Evolutionary conservation across 768 basidiomycete genomes (phyloP), one percentile per base, ranked within the genome.

Genomic region (Auriscalpium vulgare): DNA sequence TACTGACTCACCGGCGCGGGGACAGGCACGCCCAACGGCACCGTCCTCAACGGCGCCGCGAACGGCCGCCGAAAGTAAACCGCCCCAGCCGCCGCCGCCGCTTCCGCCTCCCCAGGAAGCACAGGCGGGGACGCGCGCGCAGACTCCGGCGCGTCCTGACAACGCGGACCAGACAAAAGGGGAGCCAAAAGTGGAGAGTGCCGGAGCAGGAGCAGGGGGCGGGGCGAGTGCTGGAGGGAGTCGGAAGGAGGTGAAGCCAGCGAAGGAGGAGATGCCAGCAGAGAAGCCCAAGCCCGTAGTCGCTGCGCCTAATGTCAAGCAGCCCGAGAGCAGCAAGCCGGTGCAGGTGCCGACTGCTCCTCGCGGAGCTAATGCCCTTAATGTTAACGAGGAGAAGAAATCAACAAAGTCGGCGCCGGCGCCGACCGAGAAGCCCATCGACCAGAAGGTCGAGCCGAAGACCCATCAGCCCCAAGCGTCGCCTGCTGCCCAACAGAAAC

Each of bases 1-100:
- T 53, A 50, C 61, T 62, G 56, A 62, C 51, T 55, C 51, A 17
- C 37, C 53, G 29, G 50, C 4, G 36, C 10, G n/a, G 4, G 50
- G 13, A 37, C 45, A 48, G 29, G 38, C 16, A 23, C 46, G 17
- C 43, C 53, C 45, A 37, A 36, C 53, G 36, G 17, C 53, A 37
- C 53, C 53, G 40, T 17, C 43, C n/a, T 34, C 51, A 53, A 53
- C 51, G 50, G 51, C 19, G 35, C 53, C 29, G 48, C 49, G 19
- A 48, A 49, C 16, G 3, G 8, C 17, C 47, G n/a, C 47, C 56
- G 56, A 36, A 59, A 37, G 44, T 51, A 47, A 56, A 29, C 38
- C 34, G 44, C 54, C 13, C 16, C 34, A 19, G 38, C 49, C 37
- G 29, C 45, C 19, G 40, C 37, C n/a, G 38, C 40, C 46, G 44